Conservation (phyloP, 345 rosid species). For the Lumnitzera racemosa region DNA sequence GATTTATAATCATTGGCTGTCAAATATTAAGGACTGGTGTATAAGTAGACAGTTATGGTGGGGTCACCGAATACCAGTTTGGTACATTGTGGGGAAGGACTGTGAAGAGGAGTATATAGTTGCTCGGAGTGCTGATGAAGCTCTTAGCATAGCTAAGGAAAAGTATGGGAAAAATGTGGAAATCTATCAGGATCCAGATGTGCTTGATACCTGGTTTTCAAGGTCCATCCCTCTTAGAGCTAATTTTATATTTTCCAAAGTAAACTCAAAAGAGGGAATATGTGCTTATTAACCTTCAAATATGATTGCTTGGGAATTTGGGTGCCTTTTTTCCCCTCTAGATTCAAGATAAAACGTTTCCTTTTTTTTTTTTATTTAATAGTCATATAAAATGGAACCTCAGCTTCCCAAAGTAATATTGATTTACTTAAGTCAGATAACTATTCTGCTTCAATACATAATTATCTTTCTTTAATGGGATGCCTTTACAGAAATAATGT, state of each 20-base stretch:
- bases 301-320: too few relatives aligned
- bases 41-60: conserved; percentile 99
- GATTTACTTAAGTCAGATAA: too few relatives aligned
- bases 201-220: conserved; percentile 99
- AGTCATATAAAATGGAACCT: too few relatives aligned
- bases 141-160: conserved; percentile 62
- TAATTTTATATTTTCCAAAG: background rate
- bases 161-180: conserved; percentile 80
- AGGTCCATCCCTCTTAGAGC: conserved; percentile 42
- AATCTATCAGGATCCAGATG: conserved; percentile 95
- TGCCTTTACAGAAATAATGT: too few relatives aligned
- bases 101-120: conserved; percentile 82
- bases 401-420: too few relatives aligned
- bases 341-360: too few relatives aligned
- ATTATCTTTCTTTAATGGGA: too few relatives aligned
- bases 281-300: too few relatives aligned
- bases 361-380: too few relatives aligned
- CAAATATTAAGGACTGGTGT: conserved; percentile 99
- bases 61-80: conserved; percentile 99
- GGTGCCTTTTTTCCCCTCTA: too few relatives aligned
- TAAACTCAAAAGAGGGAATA: background rate
- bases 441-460: too few relatives aligned
- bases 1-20: conserved; percentile 94
- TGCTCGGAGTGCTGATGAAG: conserved; percentile 71
- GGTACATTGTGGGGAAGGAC: conserved; percentile 87